Evolutionary conservation across 108 stramenopile genomes (phyloP), one percentile per base, ranked within the genome.

Genomic region (Discostella stelligeroides): DNA sequence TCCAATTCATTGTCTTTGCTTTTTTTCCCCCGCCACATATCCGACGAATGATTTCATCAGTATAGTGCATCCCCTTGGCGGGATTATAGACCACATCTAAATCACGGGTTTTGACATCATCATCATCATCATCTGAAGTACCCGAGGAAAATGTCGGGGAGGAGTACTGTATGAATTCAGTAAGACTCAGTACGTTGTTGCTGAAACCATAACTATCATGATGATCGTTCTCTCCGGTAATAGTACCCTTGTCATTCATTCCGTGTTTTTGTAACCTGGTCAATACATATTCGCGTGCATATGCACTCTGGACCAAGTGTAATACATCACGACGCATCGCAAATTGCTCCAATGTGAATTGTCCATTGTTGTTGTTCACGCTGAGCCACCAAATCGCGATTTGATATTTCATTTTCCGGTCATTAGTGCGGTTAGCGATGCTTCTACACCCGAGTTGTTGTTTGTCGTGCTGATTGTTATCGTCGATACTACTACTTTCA

Each of bases 361-460:
- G 28, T 27, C 75, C 69, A 8, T 66, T 63, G 61, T 85, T 85
- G 40, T 85, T 85, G 56, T 85, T 70, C 20, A 85, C 84, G 43
- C 73, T 76, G 0, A 85, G 69, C 84, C 84, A 85, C 84, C 84
- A 85, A 46, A 85, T 85, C 14, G 81, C 81, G 15, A 43, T 38
- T 63, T 76, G 83, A 61, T 80, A 68, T 30, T 48, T 48, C 46
- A 24, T 48, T n/a, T 1, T 28, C 10, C 25, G n/a, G n/a, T n/a
- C n/a, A n/a, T n/a, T n/a, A n/a, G n/a, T n/a, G n/a, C n/a, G n/a
- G n/a, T n/a, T n/a, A n/a, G n/a, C n/a, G n/a, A n/a, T n/a, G n/a
- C n/a, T n/a, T n/a, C n/a, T n/a, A n/a, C n/a, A n/a, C n/a, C n/a
- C n/a, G n/a, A n/a, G n/a, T n/a, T n/a, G n/a, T n/a, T n/a, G n/a